Evolutionary conservation across 805 yeast species (phyloP).

Genomic region (Myxozyma neglecta): DNA sequence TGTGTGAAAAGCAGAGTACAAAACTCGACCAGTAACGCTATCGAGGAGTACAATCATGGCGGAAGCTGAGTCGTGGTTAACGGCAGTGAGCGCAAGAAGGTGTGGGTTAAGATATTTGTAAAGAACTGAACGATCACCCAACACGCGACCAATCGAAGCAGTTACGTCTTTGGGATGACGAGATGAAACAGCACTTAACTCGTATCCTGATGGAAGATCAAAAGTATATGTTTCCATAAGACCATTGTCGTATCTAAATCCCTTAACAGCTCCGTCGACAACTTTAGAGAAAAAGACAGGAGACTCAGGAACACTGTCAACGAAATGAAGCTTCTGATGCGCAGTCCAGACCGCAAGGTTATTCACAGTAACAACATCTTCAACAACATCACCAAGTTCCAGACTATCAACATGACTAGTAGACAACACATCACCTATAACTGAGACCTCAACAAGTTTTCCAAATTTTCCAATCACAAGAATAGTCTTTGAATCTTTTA

Average conservation of each 20-base stretch:
- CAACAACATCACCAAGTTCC: constrained; percentile 21
- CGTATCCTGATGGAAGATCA: constrained; percentile 39
- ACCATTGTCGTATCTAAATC: constrained; percentile 23
- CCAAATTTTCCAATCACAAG: constrained; percentile 23
- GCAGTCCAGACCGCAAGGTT: constrained; percentile 26
- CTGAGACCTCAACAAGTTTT: constrained; percentile 2
- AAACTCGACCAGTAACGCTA: constrained; percentile 63
- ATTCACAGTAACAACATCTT: constrained; percentile 10
- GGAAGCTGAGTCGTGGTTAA: constrained; percentile 36
- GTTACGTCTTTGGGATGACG: constrained; percentile 46
- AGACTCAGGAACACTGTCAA: constrained; percentile 3
- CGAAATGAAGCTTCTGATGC: constrained; percentile 14
- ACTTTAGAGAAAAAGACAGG: constrained; percentile 24
- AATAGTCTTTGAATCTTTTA: not conserved
- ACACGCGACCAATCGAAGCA: constrained; percentile 65
- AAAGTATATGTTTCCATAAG: constrained; percentile 46
- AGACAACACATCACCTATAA: constrained; percentile 8
- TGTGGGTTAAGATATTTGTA: constrained; percentile 84
- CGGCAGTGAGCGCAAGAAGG: constrained; percentile 53
- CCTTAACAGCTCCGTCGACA: constrained; percentile 21
- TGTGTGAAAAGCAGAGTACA: constrained; percentile 49
- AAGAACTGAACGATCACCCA: constrained; percentile 69
- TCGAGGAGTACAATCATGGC: constrained; percentile 62
- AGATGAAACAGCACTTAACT: constrained; percentile 45
- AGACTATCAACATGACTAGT: not conserved